Conservation (phyloP, 768 basidiomycete species). For the Boletus speciosus region DNA sequence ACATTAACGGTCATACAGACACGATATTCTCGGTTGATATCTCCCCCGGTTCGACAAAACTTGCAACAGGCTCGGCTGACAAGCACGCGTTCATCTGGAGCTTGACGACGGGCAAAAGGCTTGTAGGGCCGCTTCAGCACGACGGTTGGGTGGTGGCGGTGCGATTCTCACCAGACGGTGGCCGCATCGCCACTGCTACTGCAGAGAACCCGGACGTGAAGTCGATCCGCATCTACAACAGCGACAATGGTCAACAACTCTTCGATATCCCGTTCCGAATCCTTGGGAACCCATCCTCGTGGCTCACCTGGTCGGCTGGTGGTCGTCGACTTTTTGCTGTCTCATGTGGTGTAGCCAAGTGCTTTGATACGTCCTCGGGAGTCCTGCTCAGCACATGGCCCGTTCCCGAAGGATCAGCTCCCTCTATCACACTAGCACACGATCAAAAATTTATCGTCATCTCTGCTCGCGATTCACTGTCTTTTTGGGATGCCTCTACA, state of each 20-base stretch:
- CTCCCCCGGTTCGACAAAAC: neutral
- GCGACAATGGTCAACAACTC: neutral
- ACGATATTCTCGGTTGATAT: neutral
- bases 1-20: neutral
- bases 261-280: neutral
- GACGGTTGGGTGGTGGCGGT: neutral
- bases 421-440: neutral
- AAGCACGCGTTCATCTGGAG: neutral
- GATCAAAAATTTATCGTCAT: neutral
- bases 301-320: neutral
- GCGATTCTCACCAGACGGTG: constrained; percentile 2
- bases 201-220: neutral
- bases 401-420: neutral
- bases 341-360: neutral
- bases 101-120: neutral
- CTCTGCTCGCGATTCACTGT: rapidly evolving
- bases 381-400: neutral
- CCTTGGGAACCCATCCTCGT: neutral
- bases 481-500: neutral
- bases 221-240: neutral
- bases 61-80: neutral
- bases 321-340: neutral
- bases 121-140: neutral
- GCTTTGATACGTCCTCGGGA: neutral
- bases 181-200: constrained; percentile 1